Base-by-base conservation (phyloP, 2,329 filamentous ascomycete genomes). In the Hirsutella rhossiliensis region DNA sequence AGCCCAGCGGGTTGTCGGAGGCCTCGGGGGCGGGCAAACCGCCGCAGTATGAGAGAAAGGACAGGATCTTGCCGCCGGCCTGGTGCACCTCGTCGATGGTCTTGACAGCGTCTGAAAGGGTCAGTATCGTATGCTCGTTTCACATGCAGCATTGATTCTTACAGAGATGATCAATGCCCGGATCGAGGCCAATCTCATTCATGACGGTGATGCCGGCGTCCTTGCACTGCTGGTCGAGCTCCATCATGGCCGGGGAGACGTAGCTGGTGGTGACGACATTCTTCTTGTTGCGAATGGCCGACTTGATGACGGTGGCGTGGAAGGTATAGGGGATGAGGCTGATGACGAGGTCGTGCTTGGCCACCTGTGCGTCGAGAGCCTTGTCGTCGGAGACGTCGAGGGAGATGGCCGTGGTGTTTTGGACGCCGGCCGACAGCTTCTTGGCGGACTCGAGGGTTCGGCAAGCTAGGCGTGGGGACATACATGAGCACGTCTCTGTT, bases 241-340 rank as follows among this genome's bases (percentile, higher is more conserved):
- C 90, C 68, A 82, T 66, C 88, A 96, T 96, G 52, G 87, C 86
- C 4, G 87, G 87, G 5, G 86, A 94, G 53, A 95, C 85, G 61
- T 97, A 97, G 52, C 80, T 87, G 28, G 90, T 96, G 47, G 90
- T 96, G 59, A 97, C 89, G 48, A 97, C 88, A 71, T 97, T 72
- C 76, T 90, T 95, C 84, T 95, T 96, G 58, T 82, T 77, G 58
- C 82, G 78, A 68, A 97, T 96, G 50, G 88, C 90, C 31, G 84
- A 81, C 76, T 94, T 90, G 78, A 96, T 94, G 57, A 96, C 88
- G 45, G 76, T 73, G 39, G 83, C 85, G 65, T 94, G 88, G 76
- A 80, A 87, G 48, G 80, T 94, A 71, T 96, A 97, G 42, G 90
- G 90, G 56, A 97, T 95, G 65, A 97, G 64, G 59, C 71, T 78